Evolutionary conservation across 2,329 filamentous ascomycete genomes (phyloP).

Genomic region (Colletotrichum higginsianum): DNA sequence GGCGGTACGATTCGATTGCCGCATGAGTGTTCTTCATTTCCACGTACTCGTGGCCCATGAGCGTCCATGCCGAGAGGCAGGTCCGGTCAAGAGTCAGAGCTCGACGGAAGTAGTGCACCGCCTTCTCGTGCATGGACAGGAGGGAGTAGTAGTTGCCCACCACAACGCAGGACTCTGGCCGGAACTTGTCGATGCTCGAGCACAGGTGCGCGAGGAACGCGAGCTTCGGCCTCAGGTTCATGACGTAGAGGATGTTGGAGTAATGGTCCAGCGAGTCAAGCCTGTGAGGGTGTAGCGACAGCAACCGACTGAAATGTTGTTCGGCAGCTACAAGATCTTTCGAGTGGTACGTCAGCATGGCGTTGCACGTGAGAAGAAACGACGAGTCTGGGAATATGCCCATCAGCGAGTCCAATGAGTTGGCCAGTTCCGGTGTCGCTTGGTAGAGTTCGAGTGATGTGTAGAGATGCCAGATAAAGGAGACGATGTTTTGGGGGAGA

Average conservation of each 20-base stretch:
- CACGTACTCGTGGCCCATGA: conserved; percentile 99
- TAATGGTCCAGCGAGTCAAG: conserved; percentile 96
- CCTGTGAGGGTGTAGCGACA: conserved; percentile 81
- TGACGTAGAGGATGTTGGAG: conserved; percentile 96
- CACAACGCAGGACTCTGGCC: conserved; percentile 96
- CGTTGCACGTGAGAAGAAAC: conserved; percentile 91
- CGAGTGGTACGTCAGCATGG: conserved; percentile 89
- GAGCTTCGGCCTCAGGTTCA: conserved; percentile 88
- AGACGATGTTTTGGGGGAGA: conserved; percentile 91
- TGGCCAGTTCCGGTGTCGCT: conserved; percentile 81
- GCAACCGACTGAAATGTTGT: conserved; percentile 80
- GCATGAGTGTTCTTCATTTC: conserved; percentile 99
- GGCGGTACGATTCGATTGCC: conserved; percentile 95
- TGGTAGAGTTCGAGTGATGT: conserved; percentile 94
- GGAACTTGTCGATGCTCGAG: conserved; percentile 93
- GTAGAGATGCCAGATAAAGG: conserved; percentile 93
- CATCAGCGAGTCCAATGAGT: conserved; percentile 82
- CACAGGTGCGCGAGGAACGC: conserved; percentile 94
- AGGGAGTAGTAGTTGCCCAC: conserved; percentile 98
- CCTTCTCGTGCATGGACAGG: conserved; percentile 96
- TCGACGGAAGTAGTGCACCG: conserved; percentile 96
- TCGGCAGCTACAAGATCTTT: conserved; percentile 82
- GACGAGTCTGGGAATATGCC: conserved; percentile 89
- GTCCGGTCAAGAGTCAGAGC: conserved; percentile 91
- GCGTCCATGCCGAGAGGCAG: conserved; percentile 95